phyloP scores from a whole-genome alignment of 2,329 filamentous ascomycete genomes.

The Rosellinia necatrix region DNA sequence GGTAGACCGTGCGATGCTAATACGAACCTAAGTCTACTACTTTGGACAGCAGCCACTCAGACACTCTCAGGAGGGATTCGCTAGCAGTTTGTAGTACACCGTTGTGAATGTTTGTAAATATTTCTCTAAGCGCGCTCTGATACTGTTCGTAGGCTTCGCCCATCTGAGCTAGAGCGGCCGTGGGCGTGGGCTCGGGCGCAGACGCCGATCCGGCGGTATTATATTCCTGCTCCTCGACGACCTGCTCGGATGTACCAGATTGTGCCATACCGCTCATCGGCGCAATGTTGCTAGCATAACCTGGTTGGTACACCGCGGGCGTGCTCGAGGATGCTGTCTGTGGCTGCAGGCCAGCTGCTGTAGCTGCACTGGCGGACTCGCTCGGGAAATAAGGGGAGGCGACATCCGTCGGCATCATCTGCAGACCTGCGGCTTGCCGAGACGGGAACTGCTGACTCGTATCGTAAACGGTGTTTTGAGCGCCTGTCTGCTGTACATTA shows the following conservation, averaged over 20 bases:
- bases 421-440: slow-evolving; percentile 76
- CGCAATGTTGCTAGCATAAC: slow-evolving; percentile 54
- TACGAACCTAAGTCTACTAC: slow-evolving; percentile 60
- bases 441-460: slow-evolving; percentile 74
- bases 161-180: slow-evolving; percentile 48
- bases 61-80: slow-evolving; percentile 57
- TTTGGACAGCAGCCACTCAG: slow-evolving; percentile 60
- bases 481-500: slow-evolving; percentile 68
- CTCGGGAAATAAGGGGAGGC: slow-evolving; percentile 76
- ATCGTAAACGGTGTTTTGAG: slow-evolving; percentile 73
- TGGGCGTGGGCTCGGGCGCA: neutral
- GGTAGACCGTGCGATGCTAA: slow-evolving; percentile 9
- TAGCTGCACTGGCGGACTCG: slow-evolving; percentile 66
- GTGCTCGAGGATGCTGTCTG: slow-evolving; percentile 54
- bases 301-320: slow-evolving; percentile 69
- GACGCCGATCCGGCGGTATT: slow-evolving; percentile 35
- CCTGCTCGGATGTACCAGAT: slow-evolving; percentile 48
- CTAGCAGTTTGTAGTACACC: slow-evolving; percentile 56
- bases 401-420: slow-evolving; percentile 70
- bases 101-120: slow-evolving; percentile 72
- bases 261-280: slow-evolving; percentile 54
- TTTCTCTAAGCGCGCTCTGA: slow-evolving; percentile 63
- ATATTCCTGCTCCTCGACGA: slow-evolving; percentile 64
- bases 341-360: slow-evolving; percentile 58
- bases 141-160: slow-evolving; percentile 73